phyloP scores from a whole-genome alignment of 169 alveolate genomes.

The Plasmodium inui region DNA sequence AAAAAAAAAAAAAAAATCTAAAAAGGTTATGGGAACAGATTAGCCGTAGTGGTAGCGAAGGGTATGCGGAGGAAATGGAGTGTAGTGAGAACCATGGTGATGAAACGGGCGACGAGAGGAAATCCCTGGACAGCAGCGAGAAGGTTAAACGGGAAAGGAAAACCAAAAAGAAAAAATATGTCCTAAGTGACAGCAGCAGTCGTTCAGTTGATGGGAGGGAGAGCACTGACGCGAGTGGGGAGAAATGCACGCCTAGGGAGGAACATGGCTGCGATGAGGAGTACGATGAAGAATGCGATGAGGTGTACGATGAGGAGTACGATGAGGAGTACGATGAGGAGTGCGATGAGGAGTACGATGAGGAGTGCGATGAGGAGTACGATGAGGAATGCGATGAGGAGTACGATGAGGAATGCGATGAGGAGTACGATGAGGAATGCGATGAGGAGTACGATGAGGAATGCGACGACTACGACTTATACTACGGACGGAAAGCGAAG shows the following conservation, averaged over 20 bases:
- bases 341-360: not conserved
- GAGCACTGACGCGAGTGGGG: not conserved
- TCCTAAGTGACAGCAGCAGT: conserved; percentile 37
- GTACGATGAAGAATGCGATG: too few relatives aligned
- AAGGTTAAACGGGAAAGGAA: conserved; percentile 12
- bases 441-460: not conserved
- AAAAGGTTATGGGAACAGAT: conserved; percentile 22
- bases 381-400: not conserved
- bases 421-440: not conserved
- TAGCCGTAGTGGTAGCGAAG: conserved; percentile 12
- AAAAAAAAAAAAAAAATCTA: conserved; percentile 30
- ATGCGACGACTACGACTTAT: conserved; percentile 3
- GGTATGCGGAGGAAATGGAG: not conserved
- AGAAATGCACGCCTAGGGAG: not conserved
- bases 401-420: not conserved
- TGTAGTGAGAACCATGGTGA: not conserved
- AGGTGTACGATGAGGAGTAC: not conserved
- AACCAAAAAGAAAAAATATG: conserved; percentile 42
- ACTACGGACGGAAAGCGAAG: not conserved
- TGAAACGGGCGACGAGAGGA: not conserved
- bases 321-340: not conserved
- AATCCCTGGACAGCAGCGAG: not conserved
- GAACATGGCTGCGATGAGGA: not conserved
- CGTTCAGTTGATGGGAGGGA: not conserved
- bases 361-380: not conserved